Evolutionary conservation across 129 eudicot species (phyloP).

Genomic region (Helianthus annuus): DNA sequence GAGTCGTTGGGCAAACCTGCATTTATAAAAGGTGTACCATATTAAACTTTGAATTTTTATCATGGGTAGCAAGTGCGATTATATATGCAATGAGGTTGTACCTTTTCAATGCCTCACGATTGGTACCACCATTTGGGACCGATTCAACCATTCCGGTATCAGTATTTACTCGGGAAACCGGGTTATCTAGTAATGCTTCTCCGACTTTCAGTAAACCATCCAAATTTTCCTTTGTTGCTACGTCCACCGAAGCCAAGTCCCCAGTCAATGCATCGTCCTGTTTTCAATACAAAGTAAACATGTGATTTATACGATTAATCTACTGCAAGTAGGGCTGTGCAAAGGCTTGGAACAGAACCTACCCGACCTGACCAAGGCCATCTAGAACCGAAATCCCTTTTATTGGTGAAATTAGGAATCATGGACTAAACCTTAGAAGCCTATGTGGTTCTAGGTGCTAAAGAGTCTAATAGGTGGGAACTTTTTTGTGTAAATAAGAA

Average conservation of each 20-base stretch:
- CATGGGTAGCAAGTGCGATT: no score
- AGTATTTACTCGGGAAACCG: slow-evolving; percentile 44
- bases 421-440: neutral
- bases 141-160: slow-evolving; percentile 48
- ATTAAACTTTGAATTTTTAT: neutral
- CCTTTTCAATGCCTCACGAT: slow-evolving; percentile 46
- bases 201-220: slow-evolving; percentile 39
- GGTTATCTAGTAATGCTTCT: slow-evolving; percentile 35
- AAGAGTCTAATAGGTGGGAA: neutral
- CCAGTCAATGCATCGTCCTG: slow-evolving; percentile 52
- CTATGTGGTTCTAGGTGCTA: neutral
- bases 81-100: neutral
- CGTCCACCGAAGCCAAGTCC: slow-evolving; percentile 41
- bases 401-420: no score
- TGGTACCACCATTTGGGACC: slow-evolving; percentile 46
- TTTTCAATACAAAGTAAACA: neutral
- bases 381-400: no score
- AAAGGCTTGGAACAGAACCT: no score
- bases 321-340: no score
- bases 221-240: slow-evolving; percentile 43
- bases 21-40: neutral
- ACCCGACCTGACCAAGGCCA: no score
- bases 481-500: no score
- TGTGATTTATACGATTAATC: no score
- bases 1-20: slow-evolving; percentile 51